Conservation (phyloP, 2,329 filamentous ascomycete genomes). For the Ascochyta lentis region DNA sequence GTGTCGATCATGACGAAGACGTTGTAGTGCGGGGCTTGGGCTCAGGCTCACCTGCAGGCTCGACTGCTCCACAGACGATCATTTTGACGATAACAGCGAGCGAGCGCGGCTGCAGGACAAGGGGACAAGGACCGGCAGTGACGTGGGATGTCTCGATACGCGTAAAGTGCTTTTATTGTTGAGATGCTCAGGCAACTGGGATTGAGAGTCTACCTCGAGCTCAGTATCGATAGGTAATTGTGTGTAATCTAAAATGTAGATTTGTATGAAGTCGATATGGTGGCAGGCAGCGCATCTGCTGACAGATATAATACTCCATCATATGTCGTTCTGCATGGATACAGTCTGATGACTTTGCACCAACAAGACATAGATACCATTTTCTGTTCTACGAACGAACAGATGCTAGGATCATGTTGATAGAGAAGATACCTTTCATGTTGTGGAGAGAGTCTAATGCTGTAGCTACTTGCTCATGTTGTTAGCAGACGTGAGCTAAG, state of each 20-base stretch:
- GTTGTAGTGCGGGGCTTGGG: slow-evolving; percentile 17
- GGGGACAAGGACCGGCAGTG: neutral
- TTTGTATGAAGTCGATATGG: neutral
- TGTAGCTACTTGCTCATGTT: no score
- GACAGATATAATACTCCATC: neutral
- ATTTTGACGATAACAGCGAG: slow-evolving; percentile 5
- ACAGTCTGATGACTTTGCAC: no score
- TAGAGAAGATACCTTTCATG: no score
- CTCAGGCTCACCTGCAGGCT: slow-evolving; percentile 4
- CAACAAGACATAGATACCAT: no score
- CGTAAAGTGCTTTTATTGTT: neutral
- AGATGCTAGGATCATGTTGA: no score
- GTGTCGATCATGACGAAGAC: slow-evolving; percentile 28
- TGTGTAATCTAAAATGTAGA: neutral
- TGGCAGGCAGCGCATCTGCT: neutral
- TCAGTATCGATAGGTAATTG: neutral
- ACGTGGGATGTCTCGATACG: neutral
- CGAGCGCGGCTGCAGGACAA: neutral
- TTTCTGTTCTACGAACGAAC: no score
- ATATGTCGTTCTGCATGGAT: no score
- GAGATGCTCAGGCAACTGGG: neutral
- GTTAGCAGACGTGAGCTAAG: no score
- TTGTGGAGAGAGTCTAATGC: no score
- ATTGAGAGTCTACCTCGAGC: neutral
- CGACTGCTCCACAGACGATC: slow-evolving; percentile 13